Evolutionary conservation across 1,139 yeast genomes (phyloP), one percentile per base, ranked within the genome.

Genomic region (Saccharomycopsis crataegensis): DNA sequence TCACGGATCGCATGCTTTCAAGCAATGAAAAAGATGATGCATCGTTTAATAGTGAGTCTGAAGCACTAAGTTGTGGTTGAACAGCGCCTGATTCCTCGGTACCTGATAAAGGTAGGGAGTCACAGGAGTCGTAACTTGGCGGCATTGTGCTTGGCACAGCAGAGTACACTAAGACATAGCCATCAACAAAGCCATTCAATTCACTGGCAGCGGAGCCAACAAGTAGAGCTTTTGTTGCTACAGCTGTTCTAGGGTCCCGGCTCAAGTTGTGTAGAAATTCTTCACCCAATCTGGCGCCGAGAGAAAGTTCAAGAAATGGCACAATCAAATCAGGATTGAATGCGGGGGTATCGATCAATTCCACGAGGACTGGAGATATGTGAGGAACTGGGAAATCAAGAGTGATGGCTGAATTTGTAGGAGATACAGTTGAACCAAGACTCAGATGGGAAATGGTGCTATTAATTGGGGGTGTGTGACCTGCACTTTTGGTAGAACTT

Each of bases 201-300:
- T 84, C 91, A 52, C 87, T 78, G 2, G 90, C 87, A 1, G 93
- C 93, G 51, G 88, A 81, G 4, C 89, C 91, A 4, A 83, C 87
- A 12, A 86, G 67, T 54, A 86, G 65, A 9, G 56, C 86, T 56
- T 80, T 81, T 6, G 89, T 82, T 43, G 79, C 75, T 0, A 80
- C 86, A 3, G 83, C 82, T 55, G 73, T 69, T 45, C 88, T 66
- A 1, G 89, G 88, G 58, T 80, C 86, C 60, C 81, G 76, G 6
- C 87, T 86, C 49, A 85, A 69, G 51, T 84, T 83, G 49, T 74
- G 75, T 43, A 86, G 67, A 12, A 81, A 74, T 42, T 80, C 82
- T 53, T 75, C 77, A 48, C 82, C 85, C 46, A 86, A 64, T 58
- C 80, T 75, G 43, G 82, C 71, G 62, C 83, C 83, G 17, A 86